phyloP scores from a whole-genome alignment of 2,329 filamentous ascomycete species.

The Sphaerulina vaccinii region DNA sequence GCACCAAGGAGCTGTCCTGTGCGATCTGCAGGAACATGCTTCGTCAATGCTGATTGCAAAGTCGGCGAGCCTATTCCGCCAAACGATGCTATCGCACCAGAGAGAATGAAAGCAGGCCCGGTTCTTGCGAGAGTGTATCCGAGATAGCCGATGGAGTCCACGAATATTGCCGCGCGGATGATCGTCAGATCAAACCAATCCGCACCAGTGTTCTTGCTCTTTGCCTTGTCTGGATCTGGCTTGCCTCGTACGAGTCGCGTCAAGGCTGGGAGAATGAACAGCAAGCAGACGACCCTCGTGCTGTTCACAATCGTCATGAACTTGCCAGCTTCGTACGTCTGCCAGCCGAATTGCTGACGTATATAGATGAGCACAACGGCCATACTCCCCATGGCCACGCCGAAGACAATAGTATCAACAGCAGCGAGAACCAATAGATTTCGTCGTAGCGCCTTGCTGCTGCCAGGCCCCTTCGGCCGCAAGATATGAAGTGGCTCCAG shows the following conservation, averaged over 20 bases:
- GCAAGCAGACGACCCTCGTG: conserved; percentile 71
- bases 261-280: conserved; percentile 71
- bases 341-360: conserved; percentile 78
- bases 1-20: conserved; percentile 88
- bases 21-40: conserved; percentile 79
- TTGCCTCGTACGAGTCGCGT: conserved; percentile 72
- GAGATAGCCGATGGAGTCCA: conserved; percentile 72
- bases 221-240: conserved; percentile 40
- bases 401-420: conserved; percentile 79
- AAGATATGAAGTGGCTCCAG: conserved; percentile 76
- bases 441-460: conserved; percentile 61
- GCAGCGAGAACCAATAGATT: conserved; percentile 81
- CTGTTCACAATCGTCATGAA: conserved; percentile 80
- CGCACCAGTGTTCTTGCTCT: conserved; percentile 63
- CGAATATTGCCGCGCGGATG: conserved; percentile 70
- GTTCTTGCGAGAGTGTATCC: conserved; percentile 69
- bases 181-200: conserved; percentile 75
- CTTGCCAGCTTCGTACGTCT: conserved; percentile 72
- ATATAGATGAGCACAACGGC: conserved; percentile 83
- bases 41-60: conserved; percentile 79
- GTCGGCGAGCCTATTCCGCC: conserved; percentile 85
- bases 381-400: conserved; percentile 75
- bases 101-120: conserved; percentile 65
- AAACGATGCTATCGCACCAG: conserved; percentile 70
- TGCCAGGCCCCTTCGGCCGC: conserved; percentile 67